Evolutionary conservation across 306 rosid genomes (phyloP).

Genomic region (Rosa persica): DNA sequence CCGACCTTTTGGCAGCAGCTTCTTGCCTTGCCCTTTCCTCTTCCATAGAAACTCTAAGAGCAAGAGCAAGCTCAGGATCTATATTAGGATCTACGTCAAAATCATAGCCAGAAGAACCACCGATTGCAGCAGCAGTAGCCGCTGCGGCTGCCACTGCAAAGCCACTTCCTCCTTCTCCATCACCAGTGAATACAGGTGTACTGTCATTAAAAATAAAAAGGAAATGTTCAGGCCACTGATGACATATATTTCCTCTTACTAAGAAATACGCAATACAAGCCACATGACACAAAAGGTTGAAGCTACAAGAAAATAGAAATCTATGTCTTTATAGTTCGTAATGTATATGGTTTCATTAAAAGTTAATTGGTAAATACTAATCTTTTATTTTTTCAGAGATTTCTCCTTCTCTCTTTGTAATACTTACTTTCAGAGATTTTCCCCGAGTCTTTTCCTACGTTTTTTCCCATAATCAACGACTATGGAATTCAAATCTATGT

Average conservation of each 20-base stretch:
- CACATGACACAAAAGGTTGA: background rate
- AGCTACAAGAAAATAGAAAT: constrained; percentile 3
- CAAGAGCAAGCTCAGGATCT: constrained; percentile 48
- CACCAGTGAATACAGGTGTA: constrained; percentile 46
- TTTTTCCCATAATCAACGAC: background rate
- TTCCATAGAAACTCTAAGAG: constrained; percentile 50
- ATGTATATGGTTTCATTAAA: background rate
- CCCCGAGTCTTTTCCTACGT: background rate
- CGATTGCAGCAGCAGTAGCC: constrained; percentile 33
- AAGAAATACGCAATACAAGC: background rate
- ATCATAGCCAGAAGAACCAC: constrained; percentile 35
- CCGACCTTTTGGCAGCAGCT: constrained; percentile 40
- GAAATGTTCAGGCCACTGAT: background rate
- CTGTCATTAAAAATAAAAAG: constrained; percentile 24
- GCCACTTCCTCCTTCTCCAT: constrained; percentile 43
- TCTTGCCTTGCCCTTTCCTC: constrained; percentile 52
- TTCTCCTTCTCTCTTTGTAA: background rate
- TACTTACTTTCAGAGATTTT: background rate
- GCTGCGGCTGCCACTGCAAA: constrained; percentile 38
- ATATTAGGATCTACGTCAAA: constrained; percentile 42
- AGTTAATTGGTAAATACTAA: background rate
- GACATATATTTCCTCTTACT: background rate
- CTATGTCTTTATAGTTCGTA: background rate
- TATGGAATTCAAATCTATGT: background rate
- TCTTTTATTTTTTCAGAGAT: background rate